These are phyloP conservation scores for Sordaria brevicollis DNA, from an alignment of 495 filamentous ascomycete species.

Conservation along the genomic window DNA sequence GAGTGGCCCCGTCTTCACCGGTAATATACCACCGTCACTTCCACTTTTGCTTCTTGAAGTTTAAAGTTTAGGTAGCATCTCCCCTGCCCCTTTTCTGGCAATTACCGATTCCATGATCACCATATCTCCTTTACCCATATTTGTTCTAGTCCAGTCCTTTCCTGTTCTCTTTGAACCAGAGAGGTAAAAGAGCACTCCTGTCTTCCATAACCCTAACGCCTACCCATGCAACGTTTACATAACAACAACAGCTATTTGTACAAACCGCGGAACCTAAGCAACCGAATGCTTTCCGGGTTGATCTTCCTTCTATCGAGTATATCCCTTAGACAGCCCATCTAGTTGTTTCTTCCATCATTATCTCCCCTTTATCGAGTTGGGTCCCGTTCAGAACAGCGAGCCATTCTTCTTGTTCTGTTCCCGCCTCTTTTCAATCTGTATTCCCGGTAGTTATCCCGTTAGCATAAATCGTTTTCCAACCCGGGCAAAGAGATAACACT, in stretches of 20 bases:
- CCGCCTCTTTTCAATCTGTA: slow-evolving; percentile 41
- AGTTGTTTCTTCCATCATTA: not conserved
- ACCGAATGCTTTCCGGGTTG: not conserved
- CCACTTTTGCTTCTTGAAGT: not conserved
- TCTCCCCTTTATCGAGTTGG: slow-evolving; percentile 1
- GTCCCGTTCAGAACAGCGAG: not conserved
- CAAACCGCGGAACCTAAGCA: not conserved
- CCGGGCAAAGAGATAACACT: not conserved
- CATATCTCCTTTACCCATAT: not conserved
- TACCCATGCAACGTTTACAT: not conserved
- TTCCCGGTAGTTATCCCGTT: slow-evolving; percentile 2
- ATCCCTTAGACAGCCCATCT: not conserved
- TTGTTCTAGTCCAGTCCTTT: not conserved
- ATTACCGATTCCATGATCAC: not conserved
- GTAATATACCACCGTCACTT: not conserved
- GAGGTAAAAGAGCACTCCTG: not conserved
- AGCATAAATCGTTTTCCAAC: not conserved
- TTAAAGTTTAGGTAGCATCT: not conserved
- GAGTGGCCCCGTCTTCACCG: not conserved
- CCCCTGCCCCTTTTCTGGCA: not conserved
- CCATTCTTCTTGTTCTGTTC: slow-evolving; percentile 30
- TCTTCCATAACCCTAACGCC: not conserved
- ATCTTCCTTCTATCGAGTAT: not conserved
- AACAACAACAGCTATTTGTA: not conserved
- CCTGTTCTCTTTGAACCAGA: not conserved